Evolutionary conservation across 129 eudicot genomes (phyloP).

Genomic region (Flaveria trinervia): DNA sequence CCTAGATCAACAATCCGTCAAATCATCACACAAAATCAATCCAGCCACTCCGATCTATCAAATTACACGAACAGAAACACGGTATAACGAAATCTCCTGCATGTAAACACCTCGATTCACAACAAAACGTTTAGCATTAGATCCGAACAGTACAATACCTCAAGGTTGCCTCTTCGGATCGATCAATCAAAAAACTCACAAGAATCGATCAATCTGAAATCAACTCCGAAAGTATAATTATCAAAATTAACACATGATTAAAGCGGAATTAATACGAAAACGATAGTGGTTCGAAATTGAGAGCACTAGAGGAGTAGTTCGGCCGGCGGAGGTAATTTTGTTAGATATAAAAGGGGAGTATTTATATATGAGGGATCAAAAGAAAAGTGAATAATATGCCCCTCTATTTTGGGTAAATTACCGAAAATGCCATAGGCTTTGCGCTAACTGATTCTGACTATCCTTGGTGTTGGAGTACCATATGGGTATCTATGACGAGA

Average conservation of each 20-base stretch:
- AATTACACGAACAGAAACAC: not conserved
- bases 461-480: constrained; percentile 13
- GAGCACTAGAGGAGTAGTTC: not conserved
- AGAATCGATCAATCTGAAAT: constrained; percentile 15
- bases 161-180: constrained; percentile 25
- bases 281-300: not conserved
- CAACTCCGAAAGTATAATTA: constrained; percentile 18
- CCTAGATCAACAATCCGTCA: constrained; percentile 13
- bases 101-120: constrained; percentile 23
- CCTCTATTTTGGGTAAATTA: constrained; percentile 31
- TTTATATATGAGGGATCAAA: constrained; percentile 21
- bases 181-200: constrained; percentile 33
- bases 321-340: constrained; percentile 62
- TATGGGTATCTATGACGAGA: constrained; percentile 46
- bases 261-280: constrained; percentile 11
- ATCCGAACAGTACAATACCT: constrained; percentile 43
- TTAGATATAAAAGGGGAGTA: constrained; percentile 4
- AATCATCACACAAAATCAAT: constrained; percentile 18
- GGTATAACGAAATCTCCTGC: not conserved
- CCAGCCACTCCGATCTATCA: constrained; percentile 38
- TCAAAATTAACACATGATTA: constrained; percentile 20
- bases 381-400: constrained; percentile 16
- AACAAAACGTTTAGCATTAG: constrained; percentile 20
- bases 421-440: constrained; percentile 39
- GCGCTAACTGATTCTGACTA: constrained; percentile 35